Evolutionary conservation across 805 yeast species (phyloP).

Genomic region (Sporopachydermia lactativora): DNA sequence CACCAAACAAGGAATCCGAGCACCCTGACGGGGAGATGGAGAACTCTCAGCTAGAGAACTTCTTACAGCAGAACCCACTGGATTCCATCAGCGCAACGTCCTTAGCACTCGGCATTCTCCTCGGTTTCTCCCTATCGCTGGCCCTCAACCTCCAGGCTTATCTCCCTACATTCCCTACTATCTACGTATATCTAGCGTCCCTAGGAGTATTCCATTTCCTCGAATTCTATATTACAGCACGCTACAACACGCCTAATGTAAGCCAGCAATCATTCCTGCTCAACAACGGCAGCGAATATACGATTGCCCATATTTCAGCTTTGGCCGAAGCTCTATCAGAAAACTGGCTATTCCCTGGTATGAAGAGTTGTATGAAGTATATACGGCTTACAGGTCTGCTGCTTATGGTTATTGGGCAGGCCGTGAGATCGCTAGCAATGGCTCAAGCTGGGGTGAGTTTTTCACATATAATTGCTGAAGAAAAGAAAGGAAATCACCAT

Average conservation of each 20-base stretch:
- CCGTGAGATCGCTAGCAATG: conserved; percentile 66
- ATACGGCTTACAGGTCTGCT: conserved; percentile 31
- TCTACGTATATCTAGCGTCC: conserved; percentile 35
- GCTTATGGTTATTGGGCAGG: conserved; percentile 47
- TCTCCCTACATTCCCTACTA: conserved; percentile 19
- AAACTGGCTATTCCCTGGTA: conserved; percentile 24
- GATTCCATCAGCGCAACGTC: conserved; percentile 5
- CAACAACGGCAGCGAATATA: conserved; percentile 47
- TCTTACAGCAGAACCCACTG: conserved; percentile 3
- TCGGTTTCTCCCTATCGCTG: conserved; percentile 25
- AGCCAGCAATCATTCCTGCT: conserved; percentile 57
- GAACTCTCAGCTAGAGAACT: conserved; percentile 2
- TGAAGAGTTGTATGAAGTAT: conserved; percentile 12
- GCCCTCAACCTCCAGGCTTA: conserved; percentile 15
- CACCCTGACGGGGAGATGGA: too few relatives aligned
- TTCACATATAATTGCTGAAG: conserved; percentile 58
- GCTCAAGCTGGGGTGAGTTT: conserved; percentile 75
- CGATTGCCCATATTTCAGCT: conserved; percentile 41
- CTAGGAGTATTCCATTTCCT: conserved; percentile 60
- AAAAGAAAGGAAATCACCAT: conserved; percentile 38
- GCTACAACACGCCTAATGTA: conserved; percentile 50
- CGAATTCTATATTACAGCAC: conserved; percentile 73
- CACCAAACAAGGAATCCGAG: too few relatives aligned
- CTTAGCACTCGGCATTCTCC: conserved; percentile 20
- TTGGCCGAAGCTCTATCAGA: conserved; percentile 36